Evolutionary conservation across 331 rosid genomes (phyloP).

Genomic region (Rosa hybrid): DNA sequence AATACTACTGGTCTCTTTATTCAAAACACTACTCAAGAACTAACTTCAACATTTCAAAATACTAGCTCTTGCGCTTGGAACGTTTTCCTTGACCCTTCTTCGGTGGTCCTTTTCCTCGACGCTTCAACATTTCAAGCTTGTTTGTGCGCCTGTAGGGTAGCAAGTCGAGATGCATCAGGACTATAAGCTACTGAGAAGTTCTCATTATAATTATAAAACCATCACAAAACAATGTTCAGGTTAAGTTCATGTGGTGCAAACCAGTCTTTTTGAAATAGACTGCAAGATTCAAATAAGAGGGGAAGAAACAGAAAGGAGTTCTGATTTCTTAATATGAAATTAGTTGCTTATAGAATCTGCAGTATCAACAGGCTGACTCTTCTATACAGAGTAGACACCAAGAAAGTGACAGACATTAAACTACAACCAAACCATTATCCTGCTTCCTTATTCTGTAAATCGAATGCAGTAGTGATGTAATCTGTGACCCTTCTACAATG

Average conservation of each 20-base stretch:
- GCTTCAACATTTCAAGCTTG: constrained; percentile 95
- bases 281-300: neutral
- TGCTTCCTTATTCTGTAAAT: neutral
- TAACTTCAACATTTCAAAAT: constrained; percentile 20
- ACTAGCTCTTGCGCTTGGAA: constrained; percentile 65
- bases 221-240: neutral
- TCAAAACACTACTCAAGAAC: constrained; percentile 23
- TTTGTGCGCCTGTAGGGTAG: constrained; percentile 65
- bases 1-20: constrained; percentile 16
- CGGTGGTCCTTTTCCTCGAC: constrained; percentile 96
- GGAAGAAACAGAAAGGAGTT: neutral
- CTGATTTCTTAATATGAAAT: neutral
- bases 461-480: neutral
- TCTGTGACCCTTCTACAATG: neutral
- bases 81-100: constrained; percentile 97
- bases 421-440: neutral
- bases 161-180: constrained; percentile 19
- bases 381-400: neutral
- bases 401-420: neutral
- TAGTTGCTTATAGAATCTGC: neutral
- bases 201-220: neutral
- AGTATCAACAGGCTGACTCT: neutral
- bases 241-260: neutral
- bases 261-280: neutral
- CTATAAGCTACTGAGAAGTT: neutral